Evolutionary conservation across 1,139 yeast genomes (phyloP).

Genomic region (Hansenula sp.): DNA sequence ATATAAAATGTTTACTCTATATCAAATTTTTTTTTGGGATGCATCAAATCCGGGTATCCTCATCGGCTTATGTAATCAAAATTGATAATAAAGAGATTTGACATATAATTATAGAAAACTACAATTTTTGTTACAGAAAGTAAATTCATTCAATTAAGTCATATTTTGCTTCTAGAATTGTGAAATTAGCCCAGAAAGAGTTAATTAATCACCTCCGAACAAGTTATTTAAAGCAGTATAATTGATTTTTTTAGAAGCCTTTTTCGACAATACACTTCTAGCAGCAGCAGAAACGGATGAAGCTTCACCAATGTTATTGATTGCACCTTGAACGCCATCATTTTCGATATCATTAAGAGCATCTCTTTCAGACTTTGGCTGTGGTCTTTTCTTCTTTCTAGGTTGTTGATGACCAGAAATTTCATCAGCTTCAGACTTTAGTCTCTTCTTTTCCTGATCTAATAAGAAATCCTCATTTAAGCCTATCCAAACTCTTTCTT

Average conservation of each 20-base stretch:
- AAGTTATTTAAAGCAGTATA: conserved; percentile 71
- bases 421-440: conserved; percentile 84
- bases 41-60: conserved; percentile 7
- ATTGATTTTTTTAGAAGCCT: conserved; percentile 82
- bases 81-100: no score
- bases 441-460: conserved; percentile 79
- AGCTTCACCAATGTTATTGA: conserved; percentile 35
- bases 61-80: conserved; percentile 12
- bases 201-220: conserved; percentile 29
- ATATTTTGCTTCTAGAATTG: no score
- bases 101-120: neutral
- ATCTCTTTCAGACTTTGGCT: conserved; percentile 25
- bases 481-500: conserved; percentile 84
- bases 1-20: neutral
- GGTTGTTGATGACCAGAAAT: conserved; percentile 65
- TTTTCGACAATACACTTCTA: conserved; percentile 61
- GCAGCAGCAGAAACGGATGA: conserved; percentile 75
- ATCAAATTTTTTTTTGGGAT: neutral
- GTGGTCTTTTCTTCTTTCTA: conserved; percentile 28
- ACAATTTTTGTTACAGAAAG: neutral
- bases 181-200: no score
- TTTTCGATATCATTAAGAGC: conserved; percentile 24
- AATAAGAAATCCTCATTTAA: conserved; percentile 80
- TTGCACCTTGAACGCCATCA: conserved; percentile 28
- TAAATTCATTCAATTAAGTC: no score